Evolutionary conservation across 257 asterid genomes (phyloP), one percentile per base, ranked within the genome.

Genomic region (Solanum paucissectum): DNA sequence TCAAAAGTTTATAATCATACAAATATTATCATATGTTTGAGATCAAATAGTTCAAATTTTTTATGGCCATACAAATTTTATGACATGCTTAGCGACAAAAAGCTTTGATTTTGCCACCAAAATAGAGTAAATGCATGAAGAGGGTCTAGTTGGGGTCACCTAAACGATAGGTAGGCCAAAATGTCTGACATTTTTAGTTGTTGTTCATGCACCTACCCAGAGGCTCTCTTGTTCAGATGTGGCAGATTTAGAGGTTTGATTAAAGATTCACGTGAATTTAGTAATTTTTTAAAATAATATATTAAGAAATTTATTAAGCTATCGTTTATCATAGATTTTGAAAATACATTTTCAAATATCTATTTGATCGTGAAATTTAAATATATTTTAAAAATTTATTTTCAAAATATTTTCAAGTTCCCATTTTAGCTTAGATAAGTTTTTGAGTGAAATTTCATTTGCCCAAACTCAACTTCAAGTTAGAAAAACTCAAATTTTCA

Each of bases 131-230:
- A 81, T 79, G 60, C 37, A 40, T 27, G 64, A 52, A 81, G 38
- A 46, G 60, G 75, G 27, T 86, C 42, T 74, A 9, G 18, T 74
- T 87, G 86, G 86, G 81, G 76, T 75, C 86, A n/a, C n/a, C 88
- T 75, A 75, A 73, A 76, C 9, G 29, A 81, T 81, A 87, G 87
- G 89, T 81, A 77, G 87, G 87, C 25, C 16, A 29, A 55, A 18
- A 87, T 87, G 87, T 71, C 21, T 71, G 84, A 71, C 68, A n/a
- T 83, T 87, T 83, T 81, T 42, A 52, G 25, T 34, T 83, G 37
- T 83, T 68, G 52, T 87, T 36, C 87, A 66, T 83, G 87, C 89
- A 83, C 76, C 75, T 74, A 25, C 21, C 20, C 25, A 34, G 38
- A 49, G 60, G 58, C 8, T 52, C 4, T 52, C 60, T 5, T 64